Base-by-base conservation (phyloP, 2,329 filamentous ascomycete species). In the Fusarium sp. region DNA sequence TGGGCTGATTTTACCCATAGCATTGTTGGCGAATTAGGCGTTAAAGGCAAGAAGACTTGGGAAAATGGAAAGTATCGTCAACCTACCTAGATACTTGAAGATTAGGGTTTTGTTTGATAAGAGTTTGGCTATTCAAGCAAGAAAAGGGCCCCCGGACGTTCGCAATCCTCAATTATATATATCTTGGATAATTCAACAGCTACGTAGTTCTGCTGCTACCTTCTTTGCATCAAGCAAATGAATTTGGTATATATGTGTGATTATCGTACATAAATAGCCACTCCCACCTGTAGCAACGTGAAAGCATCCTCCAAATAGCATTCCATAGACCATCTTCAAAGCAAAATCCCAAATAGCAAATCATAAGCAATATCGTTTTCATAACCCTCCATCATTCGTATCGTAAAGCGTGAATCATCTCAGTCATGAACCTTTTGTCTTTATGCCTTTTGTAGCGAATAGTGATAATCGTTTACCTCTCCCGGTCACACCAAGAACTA, bases 1-100 rank as follows among this genome's bases (percentile, higher is more conserved):
- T 52, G 38, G 62, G 53, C 54, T 70, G 70, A 59, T 71, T 66
- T 42, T 53, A 71, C 46, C 49, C 63, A 58, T 58, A 71, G 69
- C 68, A 76, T 77, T 46, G 38, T 66, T 53, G 76, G 76, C 75
- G 76, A 72, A 75, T 63, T 71, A 63, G 79, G 78, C 77, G 79
- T 80, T 77, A 55, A 48, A 59, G 68, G 67, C 56, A 63, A 61
- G 63, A 63, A 61, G 63, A 64, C 47, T n/a, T 47, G 44, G 64
- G 47, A 35, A 69, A 58, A 58, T 47, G 62, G 52, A 46, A 60
- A 44, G 43, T 55, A 54, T 46, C 53, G 11, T 42, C 49, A 38
- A n/a, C 53, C 42, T 59, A 35, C n/a, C n/a, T n/a, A 38, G 50
- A 62, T 52, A 52, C 35, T 41, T 35, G 6, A 35, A 8, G 9